Evolutionary conservation across 2,329 filamentous ascomycete species (phyloP).

Genomic region (Stagonosporopsis cucurbitacearum): DNA sequence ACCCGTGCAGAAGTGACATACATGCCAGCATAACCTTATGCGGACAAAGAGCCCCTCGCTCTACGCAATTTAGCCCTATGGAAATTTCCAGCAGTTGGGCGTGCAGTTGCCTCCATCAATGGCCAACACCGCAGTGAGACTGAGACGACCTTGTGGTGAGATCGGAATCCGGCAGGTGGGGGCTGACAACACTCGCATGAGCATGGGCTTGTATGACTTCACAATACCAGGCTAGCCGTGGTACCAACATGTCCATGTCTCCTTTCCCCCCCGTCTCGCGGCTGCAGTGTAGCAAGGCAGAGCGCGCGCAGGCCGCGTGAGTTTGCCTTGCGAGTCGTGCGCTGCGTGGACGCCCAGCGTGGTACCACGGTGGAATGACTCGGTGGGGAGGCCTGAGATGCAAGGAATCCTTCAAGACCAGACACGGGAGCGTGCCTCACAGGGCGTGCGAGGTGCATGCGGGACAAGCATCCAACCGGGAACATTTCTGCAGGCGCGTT

Average conservation of each 20-base stretch:
- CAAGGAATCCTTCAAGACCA: conserved; percentile 2
- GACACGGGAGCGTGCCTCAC: conserved; percentile 3
- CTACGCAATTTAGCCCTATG: neutral
- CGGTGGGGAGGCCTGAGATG: conserved; percentile 7
- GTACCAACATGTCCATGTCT: neutral
- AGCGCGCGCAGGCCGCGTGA: neutral
- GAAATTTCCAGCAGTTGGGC: neutral
- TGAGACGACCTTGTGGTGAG: neutral
- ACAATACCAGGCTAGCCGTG: neutral
- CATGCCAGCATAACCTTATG: conserved; percentile 7
- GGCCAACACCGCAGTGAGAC: neutral
- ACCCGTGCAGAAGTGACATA: conserved; percentile 7
- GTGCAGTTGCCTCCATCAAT: neutral
- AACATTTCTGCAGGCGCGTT: neutral
- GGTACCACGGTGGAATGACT: conserved; percentile 3
- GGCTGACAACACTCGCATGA: conserved; percentile 13
- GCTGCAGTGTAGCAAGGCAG: neutral
- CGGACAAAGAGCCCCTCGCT: conserved; percentile 2
- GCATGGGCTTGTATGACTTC: neutral
- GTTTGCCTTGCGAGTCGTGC: conserved; percentile 1
- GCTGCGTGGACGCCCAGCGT: neutral
- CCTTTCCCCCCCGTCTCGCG: neutral
- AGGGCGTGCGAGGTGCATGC: neutral
- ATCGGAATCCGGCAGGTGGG: conserved; percentile 16
- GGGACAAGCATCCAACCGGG: neutral